phyloP scores from a whole-genome alignment of 2,329 filamentous ascomycete genomes.

The Cytospora chrysosperma region DNA sequence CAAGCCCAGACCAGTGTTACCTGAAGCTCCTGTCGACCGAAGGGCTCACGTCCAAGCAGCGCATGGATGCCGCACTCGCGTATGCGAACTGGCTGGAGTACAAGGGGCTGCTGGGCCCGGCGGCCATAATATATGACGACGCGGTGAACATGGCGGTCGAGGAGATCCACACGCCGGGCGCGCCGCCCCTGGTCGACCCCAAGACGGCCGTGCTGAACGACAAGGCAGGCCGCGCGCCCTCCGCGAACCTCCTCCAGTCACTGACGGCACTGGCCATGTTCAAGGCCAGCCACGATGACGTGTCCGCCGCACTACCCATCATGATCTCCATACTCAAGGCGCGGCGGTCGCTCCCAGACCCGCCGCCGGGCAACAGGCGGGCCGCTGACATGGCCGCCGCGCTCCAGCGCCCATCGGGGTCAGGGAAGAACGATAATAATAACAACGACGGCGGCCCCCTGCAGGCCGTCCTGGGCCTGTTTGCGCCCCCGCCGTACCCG shows the following conservation, averaged over 20 bases:
- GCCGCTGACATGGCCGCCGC: background rate
- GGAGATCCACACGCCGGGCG: constrained; percentile 41
- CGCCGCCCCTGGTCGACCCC: constrained; percentile 53
- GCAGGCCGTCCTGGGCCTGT: constrained; percentile 28
- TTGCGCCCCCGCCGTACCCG: constrained; percentile 63
- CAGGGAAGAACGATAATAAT: background rate
- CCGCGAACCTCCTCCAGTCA: constrained; percentile 70
- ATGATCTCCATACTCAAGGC: constrained; percentile 82
- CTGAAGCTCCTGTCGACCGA: constrained; percentile 76
- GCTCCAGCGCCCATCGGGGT: background rate
- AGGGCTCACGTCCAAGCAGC: constrained; percentile 77
- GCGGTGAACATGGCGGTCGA: constrained; percentile 72
- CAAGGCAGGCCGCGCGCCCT: constrained; percentile 52
- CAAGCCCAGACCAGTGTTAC: constrained; percentile 74
- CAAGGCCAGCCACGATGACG: constrained; percentile 66
- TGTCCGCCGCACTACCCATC: constrained; percentile 73
- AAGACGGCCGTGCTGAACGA: constrained; percentile 64
- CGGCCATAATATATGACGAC: constrained; percentile 71
- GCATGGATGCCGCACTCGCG: constrained; percentile 75
- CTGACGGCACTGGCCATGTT: constrained; percentile 78
- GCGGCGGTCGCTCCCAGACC: constrained; percentile 58
- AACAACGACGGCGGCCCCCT: constrained; percentile 12
- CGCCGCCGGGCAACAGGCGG: constrained; percentile 2
- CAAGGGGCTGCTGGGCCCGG: constrained; percentile 64
- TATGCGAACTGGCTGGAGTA: constrained; percentile 85